Evolutionary conservation across 2,329 filamentous ascomycete genomes (phyloP).

Genomic region (Colletotrichum melonis): DNA sequence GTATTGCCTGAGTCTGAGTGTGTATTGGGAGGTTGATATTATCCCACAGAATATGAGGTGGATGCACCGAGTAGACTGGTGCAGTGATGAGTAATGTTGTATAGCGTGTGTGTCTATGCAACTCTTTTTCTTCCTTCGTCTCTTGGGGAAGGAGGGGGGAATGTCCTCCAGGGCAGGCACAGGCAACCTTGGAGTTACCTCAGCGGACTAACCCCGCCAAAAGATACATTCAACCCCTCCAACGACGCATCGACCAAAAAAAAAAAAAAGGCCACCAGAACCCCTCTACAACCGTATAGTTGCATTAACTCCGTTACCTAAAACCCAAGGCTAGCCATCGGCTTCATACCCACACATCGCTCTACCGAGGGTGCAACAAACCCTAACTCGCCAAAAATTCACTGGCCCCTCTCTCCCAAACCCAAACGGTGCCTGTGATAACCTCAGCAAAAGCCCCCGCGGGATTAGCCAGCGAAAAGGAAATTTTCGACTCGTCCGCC

Average conservation of each 20-base stretch:
- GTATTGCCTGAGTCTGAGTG: not conserved
- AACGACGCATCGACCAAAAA: not conserved
- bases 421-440: slow-evolving; percentile 3
- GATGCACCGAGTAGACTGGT: not conserved
- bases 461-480: slow-evolving; percentile 9
- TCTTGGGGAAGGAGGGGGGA: not conserved
- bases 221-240: not conserved
- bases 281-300: slow-evolving; percentile 20
- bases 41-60: not conserved
- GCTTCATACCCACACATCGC: not conserved
- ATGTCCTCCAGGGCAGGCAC: too few species aligned
- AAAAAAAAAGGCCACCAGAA: not conserved
- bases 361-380: slow-evolving; percentile 31
- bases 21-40: not conserved
- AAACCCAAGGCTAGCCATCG: not conserved
- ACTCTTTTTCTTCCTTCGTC: not conserved
- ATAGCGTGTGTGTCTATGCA: slow-evolving; percentile 30
- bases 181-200: slow-evolving; percentile 8
- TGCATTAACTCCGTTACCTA: not conserved
- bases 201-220: slow-evolving; percentile 23
- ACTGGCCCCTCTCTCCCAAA: not conserved
- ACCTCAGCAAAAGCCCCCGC: slow-evolving; percentile 10
- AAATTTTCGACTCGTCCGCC: slow-evolving; percentile 28
- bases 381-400: slow-evolving; percentile 47
- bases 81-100: slow-evolving; percentile 23